These are phyloP conservation scores for Tricholoma hemisulphureum DNA, from an alignment of 768 basidiomycete genomes.

Conservation along the genomic window DNA sequence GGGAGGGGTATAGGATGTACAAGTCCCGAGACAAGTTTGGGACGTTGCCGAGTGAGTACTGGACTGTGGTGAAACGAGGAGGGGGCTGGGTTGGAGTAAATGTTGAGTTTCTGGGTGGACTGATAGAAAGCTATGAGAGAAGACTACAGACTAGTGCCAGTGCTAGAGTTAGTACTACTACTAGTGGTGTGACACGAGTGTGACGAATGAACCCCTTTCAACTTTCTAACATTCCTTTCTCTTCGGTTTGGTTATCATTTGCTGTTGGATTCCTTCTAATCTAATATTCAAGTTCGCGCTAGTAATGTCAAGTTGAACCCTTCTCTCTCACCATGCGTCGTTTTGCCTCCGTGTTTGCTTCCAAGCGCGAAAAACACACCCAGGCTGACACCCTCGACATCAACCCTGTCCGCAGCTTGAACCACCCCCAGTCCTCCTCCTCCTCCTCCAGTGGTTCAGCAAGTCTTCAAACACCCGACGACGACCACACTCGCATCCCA, in stretches of 20 bases:
- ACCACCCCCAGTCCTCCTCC: slow-evolving; percentile 50
- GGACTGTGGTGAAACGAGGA: slow-evolving; percentile 48
- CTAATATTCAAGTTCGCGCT: not conserved
- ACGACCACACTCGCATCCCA: slow-evolving; percentile 36
- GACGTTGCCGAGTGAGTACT: slow-evolving; percentile 48
- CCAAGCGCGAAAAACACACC: slow-evolving; percentile 42
- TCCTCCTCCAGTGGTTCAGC: slow-evolving; percentile 63
- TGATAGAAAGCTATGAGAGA: slow-evolving; percentile 68
- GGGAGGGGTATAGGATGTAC: slow-evolving; percentile 63
- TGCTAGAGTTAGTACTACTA: no score
- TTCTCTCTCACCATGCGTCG: slow-evolving; percentile 50
- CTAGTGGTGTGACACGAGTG: slow-evolving; percentile 2
- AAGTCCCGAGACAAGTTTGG: slow-evolving; percentile 68
- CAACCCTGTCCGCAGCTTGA: slow-evolving; percentile 14
- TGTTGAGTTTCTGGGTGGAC: slow-evolving; percentile 46
- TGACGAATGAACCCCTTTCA: slow-evolving; percentile 4
- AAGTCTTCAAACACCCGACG: slow-evolving; percentile 61
- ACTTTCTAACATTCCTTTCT: slow-evolving; percentile 1
- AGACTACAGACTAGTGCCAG: slow-evolving; percentile 53
- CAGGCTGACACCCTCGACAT: slow-evolving; percentile 3
- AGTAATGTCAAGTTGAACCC: slow-evolving; percentile 9
- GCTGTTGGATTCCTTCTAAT: not conserved
- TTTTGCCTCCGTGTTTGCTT: slow-evolving; percentile 56
- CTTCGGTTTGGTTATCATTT: not conserved
- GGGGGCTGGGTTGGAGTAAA: slow-evolving; percentile 56